Conservation (phyloP, 2,329 filamentous ascomycete species). For the Stagonosporopsis rhizophila region DNA sequence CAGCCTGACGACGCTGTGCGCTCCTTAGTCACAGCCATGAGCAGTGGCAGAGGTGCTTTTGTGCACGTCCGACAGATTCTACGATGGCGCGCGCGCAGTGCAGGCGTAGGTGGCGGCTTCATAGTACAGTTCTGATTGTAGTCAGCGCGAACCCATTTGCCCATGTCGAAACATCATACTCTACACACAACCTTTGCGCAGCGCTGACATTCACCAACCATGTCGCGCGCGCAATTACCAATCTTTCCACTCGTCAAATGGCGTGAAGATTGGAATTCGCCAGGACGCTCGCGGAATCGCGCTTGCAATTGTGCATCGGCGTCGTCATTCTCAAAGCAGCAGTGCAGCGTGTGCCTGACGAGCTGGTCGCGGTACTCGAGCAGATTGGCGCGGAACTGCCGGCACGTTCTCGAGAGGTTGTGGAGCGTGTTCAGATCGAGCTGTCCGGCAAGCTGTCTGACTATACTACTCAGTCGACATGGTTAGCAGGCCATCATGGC, state of each 20-base stretch:
- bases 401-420: slow-evolving; percentile 81
- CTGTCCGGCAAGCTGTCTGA: slow-evolving; percentile 74
- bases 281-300: slow-evolving; percentile 42
- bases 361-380: slow-evolving; percentile 79
- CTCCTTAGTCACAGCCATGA: slow-evolving; percentile 46
- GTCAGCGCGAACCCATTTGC: slow-evolving; percentile 23
- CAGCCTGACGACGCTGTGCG: slow-evolving; percentile 28
- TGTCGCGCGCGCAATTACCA: slow-evolving; percentile 81
- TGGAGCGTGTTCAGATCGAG: slow-evolving; percentile 90
- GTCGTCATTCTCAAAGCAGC: slow-evolving; percentile 70
- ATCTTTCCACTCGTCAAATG: slow-evolving; percentile 69
- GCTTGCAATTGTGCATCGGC: slow-evolving; percentile 57
- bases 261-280: slow-evolving; percentile 20
- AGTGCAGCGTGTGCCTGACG: slow-evolving; percentile 77
- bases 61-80: slow-evolving; percentile 80
- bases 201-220: slow-evolving; percentile 82
- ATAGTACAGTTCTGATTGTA: slow-evolving; percentile 79
- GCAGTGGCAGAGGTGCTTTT: slow-evolving; percentile 69
- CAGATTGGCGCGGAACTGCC: slow-evolving; percentile 77
- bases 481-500: slow-evolving; percentile 40
- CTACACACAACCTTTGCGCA: slow-evolving; percentile 82
- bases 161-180: slow-evolving; percentile 59
- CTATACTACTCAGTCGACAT: slow-evolving; percentile 65
- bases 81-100: slow-evolving; percentile 77
- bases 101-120: slow-evolving; percentile 74